A percentile compares a stretch with the other conserved stretches of the same genome.
Evolutionary conservation across 1,139 yeast genomes (phyloP).

Genomic region (Yamadazyma diddensiae): DNA sequence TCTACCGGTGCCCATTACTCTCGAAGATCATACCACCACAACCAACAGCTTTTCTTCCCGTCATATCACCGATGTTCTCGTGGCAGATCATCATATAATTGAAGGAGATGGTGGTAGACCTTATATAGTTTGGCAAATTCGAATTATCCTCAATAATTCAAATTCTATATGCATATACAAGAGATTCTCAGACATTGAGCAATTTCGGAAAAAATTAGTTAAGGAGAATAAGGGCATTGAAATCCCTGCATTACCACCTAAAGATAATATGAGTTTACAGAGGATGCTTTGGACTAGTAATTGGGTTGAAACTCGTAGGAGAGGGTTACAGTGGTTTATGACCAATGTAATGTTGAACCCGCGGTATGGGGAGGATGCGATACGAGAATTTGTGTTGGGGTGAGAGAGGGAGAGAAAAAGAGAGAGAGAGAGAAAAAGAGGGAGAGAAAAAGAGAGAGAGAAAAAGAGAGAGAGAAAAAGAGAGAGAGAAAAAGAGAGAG

Average conservation of each 20-base stretch:
- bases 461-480: too few species aligned
- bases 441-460: too few species aligned
- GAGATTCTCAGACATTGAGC: slow-evolving; percentile 64
- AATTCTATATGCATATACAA: slow-evolving; percentile 52
- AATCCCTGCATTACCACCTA: slow-evolving; percentile 68
- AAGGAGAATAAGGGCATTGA: slow-evolving; percentile 32
- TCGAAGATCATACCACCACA: slow-evolving; percentile 17
- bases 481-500: too few species aligned
- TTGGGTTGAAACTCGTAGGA: slow-evolving; percentile 62
- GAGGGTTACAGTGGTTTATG: slow-evolving; percentile 73
- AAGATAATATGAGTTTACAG: slow-evolving; percentile 45
- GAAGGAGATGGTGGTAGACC: slow-evolving; percentile 38
- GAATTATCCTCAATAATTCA: slow-evolving; percentile 40
- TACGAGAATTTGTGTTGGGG: slow-evolving; percentile 52
- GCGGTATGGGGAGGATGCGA: slow-evolving; percentile 45
- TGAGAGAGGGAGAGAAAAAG: too few species aligned
- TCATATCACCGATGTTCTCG: slow-evolving; percentile 39
- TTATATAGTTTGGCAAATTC: slow-evolving; percentile 49
- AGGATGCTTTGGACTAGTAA: slow-evolving; percentile 41
- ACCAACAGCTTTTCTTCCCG: too few species aligned
- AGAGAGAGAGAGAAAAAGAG: too few species aligned
- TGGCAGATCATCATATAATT: slow-evolving; percentile 38
- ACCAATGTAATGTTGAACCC: slow-evolving; percentile 70
- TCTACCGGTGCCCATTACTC: slow-evolving; percentile 39
- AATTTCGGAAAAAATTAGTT: slow-evolving; percentile 42